These are phyloP conservation scores for Rhynchospora pubera DNA, from an alignment of 176 grass and related monocot species.

Conservation along the genomic window DNA sequence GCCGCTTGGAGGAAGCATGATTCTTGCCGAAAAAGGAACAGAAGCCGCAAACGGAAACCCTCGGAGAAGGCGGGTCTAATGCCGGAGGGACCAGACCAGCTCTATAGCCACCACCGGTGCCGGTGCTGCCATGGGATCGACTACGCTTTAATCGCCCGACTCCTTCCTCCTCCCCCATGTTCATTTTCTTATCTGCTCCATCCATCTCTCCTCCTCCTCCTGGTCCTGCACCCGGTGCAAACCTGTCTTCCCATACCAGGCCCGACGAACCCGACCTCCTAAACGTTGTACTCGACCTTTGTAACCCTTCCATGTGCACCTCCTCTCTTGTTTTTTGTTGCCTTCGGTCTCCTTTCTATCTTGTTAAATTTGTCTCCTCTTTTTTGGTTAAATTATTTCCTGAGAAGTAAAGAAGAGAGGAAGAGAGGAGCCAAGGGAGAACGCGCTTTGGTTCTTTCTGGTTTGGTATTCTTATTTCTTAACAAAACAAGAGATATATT, in stretches of 20 bases:
- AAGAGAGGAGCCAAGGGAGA: not conserved
- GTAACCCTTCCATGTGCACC: constrained; percentile 54
- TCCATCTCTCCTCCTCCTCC: constrained; percentile 23
- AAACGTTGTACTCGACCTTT: constrained; percentile 78
- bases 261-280: constrained; percentile 83
- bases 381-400: constrained; percentile 5
- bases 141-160: not conserved
- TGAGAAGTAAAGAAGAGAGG: not conserved
- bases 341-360: not conserved
- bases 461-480: not conserved
- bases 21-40: constrained; percentile 64
- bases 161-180: not conserved
- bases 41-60: constrained; percentile 62
- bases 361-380: not conserved
- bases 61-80: constrained; percentile 73
- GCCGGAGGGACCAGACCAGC: constrained; percentile 40
- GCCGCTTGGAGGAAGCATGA: not conserved
- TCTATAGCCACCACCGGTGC: constrained; percentile 38
- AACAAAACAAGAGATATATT: not conserved
- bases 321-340: not conserved
- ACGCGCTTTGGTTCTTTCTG: constrained; percentile 12
- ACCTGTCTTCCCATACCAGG: constrained; percentile 68
- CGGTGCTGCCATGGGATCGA: constrained; percentile 21
- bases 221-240: constrained; percentile 34
- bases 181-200: constrained; percentile 3